These are phyloP conservation scores for Coniochaeta pulveracea DNA, from an alignment of 2,329 filamentous ascomycete genomes.

Conservation along the genomic window DNA sequence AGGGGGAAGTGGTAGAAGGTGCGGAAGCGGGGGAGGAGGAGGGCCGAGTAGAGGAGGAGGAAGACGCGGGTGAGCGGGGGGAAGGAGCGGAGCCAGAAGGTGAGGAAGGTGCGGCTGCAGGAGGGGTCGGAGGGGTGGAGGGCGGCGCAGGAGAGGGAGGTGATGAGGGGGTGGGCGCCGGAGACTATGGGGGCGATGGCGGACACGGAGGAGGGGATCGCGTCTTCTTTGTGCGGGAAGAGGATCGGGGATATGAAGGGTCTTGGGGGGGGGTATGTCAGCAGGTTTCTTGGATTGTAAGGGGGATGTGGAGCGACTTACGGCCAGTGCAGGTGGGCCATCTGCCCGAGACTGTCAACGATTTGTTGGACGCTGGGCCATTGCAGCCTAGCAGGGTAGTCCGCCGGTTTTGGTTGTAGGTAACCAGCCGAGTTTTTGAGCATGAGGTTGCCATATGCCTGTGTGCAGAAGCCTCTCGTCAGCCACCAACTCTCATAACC, in stretches of 20 bases:
- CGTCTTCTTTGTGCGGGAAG: slow-evolving; percentile 58
- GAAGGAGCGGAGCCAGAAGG: slow-evolving; percentile 78
- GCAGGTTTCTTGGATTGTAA: background rate
- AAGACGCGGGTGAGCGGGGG: slow-evolving; percentile 69
- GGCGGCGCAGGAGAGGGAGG: slow-evolving; percentile 75
- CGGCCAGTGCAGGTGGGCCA: slow-evolving; percentile 78
- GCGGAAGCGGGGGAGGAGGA: slow-evolving; percentile 60
- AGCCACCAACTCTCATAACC: too few relatives aligned
- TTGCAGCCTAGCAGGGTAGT: slow-evolving; percentile 50
- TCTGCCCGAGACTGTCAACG: slow-evolving; percentile 69
- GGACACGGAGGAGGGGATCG: slow-evolving; percentile 53
- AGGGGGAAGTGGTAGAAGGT: slow-evolving; percentile 59
- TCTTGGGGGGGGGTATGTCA: slow-evolving; percentile 26
- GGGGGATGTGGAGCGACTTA: slow-evolving; percentile 28
- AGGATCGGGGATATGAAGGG: slow-evolving; percentile 76
- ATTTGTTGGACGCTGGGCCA: slow-evolving; percentile 74
- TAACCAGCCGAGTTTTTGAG: slow-evolving; percentile 72
- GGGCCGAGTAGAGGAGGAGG: slow-evolving; percentile 59
- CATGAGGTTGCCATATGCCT: slow-evolving; percentile 32
- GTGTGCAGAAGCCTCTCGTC: background rate
- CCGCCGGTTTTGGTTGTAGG: slow-evolving; percentile 58
- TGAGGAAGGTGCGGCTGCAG: slow-evolving; percentile 76
- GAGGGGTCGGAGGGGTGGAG: slow-evolving; percentile 83
- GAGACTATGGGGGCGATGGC: slow-evolving; percentile 68
- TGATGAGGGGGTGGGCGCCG: slow-evolving; percentile 77